Conservation (phyloP, 345 rosid species). For the Schrenkiella parvula region DNA sequence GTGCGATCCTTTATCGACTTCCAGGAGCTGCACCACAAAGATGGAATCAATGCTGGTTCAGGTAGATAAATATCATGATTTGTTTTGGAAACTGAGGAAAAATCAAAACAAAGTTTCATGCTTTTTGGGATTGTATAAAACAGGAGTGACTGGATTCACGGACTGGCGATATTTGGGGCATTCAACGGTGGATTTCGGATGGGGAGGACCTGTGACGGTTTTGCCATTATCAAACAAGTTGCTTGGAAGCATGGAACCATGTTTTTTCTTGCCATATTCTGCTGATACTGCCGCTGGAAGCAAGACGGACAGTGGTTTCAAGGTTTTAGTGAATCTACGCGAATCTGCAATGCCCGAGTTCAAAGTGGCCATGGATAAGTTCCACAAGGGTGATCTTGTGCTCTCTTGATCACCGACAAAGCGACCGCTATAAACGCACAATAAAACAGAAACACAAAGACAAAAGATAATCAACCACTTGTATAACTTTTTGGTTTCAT, state of each 20-base stretch:
- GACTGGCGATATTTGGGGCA: conserved; percentile 93
- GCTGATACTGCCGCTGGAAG: conserved; percentile 30
- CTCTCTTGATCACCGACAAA: conserved; percentile 12
- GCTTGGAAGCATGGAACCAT: conserved; percentile 74
- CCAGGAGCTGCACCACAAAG: conserved; percentile 46
- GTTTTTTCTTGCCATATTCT: conserved; percentile 82
- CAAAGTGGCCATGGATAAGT: conserved; percentile 59
- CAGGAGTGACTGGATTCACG: conserved; percentile 79
- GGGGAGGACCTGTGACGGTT: conserved; percentile 78
- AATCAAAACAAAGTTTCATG: not conserved
- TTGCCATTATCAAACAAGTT: conserved; percentile 59
- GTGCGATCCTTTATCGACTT: conserved; percentile 76
- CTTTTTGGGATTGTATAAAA: not conserved
- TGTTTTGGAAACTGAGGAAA: not conserved
- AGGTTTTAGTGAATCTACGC: conserved; percentile 60
- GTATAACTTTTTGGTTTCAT: conserved; percentile 17
- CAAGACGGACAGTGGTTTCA: conserved; percentile 51
- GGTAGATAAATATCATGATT: not conserved
- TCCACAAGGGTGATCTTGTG: conserved; percentile 39
- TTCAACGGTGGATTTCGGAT: conserved; percentile 75
- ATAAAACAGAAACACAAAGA: not conserved
- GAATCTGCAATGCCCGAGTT: conserved; percentile 49
- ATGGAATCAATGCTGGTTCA: conserved; percentile 51
- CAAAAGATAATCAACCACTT: conserved; percentile 1
- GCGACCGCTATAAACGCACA: not conserved